Conservation (phyloP, 768 basidiomycete genomes). For the Pleurotus giganteus region DNA sequence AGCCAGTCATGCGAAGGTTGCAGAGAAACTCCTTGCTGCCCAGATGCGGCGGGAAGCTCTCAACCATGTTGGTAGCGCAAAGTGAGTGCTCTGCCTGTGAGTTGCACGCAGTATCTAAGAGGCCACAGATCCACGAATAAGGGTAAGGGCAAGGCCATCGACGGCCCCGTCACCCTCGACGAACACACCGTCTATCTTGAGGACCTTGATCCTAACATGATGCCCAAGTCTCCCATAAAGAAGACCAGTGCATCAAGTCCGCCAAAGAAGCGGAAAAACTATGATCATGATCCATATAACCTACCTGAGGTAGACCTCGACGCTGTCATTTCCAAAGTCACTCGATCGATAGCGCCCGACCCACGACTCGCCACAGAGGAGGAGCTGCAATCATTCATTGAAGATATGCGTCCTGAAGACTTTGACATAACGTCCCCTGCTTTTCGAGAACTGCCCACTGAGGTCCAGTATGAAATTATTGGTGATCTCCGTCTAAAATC, state of each 20-base stretch:
- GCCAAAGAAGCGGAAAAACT: conserved; percentile 59
- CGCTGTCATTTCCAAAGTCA: conserved; percentile 58
- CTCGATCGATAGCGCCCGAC: conserved; percentile 66
- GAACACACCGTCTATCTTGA: conserved; percentile 86
- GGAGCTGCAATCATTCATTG: conserved; percentile 89
- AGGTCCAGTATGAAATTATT: conserved; percentile 97
- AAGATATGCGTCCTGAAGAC: conserved; percentile 94
- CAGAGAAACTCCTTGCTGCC: conserved; percentile 89
- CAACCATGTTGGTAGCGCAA: conserved; percentile 47
- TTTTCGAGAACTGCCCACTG: conserved; percentile 90
- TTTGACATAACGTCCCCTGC: conserved; percentile 89
- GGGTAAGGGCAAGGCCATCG: conserved; percentile 44
- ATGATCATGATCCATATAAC: conserved; percentile 89
- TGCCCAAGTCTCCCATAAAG: conserved; percentile 49
- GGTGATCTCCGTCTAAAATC: conserved; percentile 95
- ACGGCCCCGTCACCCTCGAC: conserved; percentile 52
- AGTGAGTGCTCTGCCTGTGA: conserved; percentile 25
- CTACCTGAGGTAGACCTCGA: conserved; percentile 82
- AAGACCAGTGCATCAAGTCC: conserved; percentile 43
- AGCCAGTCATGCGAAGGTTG: conserved; percentile 79
- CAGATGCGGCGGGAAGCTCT: conserved; percentile 90
- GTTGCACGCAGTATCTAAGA: background rate
- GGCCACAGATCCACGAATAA: conserved; percentile 26
- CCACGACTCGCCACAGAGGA: conserved; percentile 96
- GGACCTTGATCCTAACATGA: conserved; percentile 58